phyloP scores from a whole-genome alignment of 2,329 filamentous ascomycete species.

The Pyrenochaeta sp. region DNA sequence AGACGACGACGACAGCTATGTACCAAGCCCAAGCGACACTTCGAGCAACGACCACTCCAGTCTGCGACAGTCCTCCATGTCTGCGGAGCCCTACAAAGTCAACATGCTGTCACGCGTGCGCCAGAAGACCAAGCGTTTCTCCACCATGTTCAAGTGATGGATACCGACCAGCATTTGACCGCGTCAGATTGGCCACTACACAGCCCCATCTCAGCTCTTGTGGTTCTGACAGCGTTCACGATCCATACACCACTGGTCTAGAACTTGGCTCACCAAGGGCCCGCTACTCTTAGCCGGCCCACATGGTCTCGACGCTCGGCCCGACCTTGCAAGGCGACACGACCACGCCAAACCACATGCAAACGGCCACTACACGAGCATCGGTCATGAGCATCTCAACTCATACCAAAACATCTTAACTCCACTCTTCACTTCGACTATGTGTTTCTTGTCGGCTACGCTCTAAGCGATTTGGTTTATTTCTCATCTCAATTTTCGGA shows the following conservation, averaged over 20 bases:
- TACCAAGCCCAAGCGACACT: conserved; percentile 43
- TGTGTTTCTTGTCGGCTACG: conserved; percentile 22
- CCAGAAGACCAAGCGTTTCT: conserved; percentile 46
- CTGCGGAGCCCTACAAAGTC: conserved; percentile 35
- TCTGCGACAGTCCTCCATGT: conserved; percentile 38
- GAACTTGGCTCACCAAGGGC: conserved; percentile 19
- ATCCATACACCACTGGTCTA: conserved; percentile 25
- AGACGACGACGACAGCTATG: conserved; percentile 38
- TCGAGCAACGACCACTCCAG: conserved; percentile 42
- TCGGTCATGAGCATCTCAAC: conserved; percentile 1
- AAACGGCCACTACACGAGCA: conserved; percentile 4
- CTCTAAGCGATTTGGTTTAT: conserved; percentile 16
- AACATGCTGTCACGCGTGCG: conserved; percentile 46
- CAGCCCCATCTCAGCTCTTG: conserved; percentile 23
- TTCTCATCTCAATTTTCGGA: conserved; percentile 23
- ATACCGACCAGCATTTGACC: conserved; percentile 7
- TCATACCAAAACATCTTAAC: conserved; percentile 3
- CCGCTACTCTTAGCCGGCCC: conserved; percentile 12
- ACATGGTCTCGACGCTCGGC: conserved; percentile 19
- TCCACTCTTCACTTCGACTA: conserved; percentile 30
- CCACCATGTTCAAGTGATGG: conserved; percentile 46
- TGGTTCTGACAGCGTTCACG: conserved; percentile 18
- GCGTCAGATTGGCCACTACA: conserved; percentile 23
- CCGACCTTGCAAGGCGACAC: conserved; percentile 17
- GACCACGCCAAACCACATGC: conserved; percentile 5